A percentile compares a stretch with the other conserved stretches of the same genome.
Conservation (phyloP, 495 filamentous ascomycete species). For the Astrothelium subdiscretum region DNA sequence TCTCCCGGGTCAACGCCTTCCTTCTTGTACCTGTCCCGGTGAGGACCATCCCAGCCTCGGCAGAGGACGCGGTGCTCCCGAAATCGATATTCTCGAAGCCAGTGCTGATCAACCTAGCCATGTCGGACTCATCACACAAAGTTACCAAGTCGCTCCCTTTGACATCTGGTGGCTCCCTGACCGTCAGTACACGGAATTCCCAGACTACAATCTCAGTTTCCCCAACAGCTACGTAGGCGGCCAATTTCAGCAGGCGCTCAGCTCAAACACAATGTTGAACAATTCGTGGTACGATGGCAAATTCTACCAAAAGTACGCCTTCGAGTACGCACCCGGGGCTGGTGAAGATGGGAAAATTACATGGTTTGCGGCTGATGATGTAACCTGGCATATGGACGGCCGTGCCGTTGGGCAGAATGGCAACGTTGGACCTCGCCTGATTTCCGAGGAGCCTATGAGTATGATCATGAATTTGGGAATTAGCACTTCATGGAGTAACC, state of each 20-base stretch:
- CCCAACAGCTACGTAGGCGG: conserved; percentile 24
- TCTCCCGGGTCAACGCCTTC: conserved; percentile 24
- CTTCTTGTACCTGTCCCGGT: conserved; percentile 23
- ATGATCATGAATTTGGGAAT: conserved; percentile 25
- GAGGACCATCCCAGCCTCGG: conserved; percentile 25
- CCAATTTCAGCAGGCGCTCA: conserved; percentile 24
- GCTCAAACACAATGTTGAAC: conserved; percentile 21
- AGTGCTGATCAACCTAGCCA: conserved; percentile 2
- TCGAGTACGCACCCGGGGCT: conserved; percentile 22
- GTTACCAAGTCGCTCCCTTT: conserved; percentile 25
- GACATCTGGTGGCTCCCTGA: conserved; percentile 22
- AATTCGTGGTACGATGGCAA: conserved; percentile 26
- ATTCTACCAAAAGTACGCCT: conserved; percentile 25
- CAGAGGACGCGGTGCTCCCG: conserved; percentile 22
- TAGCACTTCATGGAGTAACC: conserved; percentile 13
- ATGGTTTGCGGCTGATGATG: conserved; percentile 22
- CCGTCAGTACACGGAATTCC: conserved; percentile 18
- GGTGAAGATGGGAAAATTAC: conserved; percentile 18
- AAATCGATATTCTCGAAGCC: conserved; percentile 28
- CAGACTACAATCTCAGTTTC: conserved; percentile 13
- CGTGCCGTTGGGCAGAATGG: conserved; percentile 23
- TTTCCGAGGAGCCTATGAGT: conserved; percentile 24
- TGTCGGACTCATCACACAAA: conserved; percentile 20
- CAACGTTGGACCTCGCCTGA: conserved; percentile 21
- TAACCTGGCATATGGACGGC: conserved; percentile 18